Conservation (phyloP, 306 rosid species). For the Castanea sativa region DNA sequence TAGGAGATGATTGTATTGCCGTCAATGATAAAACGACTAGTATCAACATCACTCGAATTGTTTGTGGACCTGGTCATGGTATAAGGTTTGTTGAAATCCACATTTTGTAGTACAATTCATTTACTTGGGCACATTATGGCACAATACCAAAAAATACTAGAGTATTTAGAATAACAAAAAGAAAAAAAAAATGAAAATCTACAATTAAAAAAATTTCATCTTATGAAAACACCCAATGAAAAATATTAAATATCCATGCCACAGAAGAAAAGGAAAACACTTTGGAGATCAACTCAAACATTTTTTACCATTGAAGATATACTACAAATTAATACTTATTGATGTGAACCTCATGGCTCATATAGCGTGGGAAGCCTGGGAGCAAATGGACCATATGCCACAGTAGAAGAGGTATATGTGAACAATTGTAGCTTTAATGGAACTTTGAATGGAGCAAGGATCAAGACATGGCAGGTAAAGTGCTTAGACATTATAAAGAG, state of each 20-base stretch:
- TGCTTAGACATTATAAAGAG: not conserved
- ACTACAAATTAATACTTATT: not conserved
- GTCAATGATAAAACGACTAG: conserved; percentile 6
- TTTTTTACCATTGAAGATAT: not conserved
- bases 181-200: too few relatives aligned
- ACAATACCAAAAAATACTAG: too few relatives aligned
- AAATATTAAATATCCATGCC: too few relatives aligned
- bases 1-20: conserved; percentile 27
- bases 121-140: too few relatives aligned
- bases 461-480: conserved; percentile 21
- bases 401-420: conserved; percentile 12
- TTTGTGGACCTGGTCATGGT: conserved; percentile 28
- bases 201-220: too few relatives aligned
- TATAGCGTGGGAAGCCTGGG: conserved; percentile 24
- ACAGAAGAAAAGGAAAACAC: too few relatives aligned
- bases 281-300: too few relatives aligned
- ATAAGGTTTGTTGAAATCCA: conserved; percentile 5
- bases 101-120: too few relatives aligned
- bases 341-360: not conserved
- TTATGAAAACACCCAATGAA: too few relatives aligned
- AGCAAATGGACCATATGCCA: not conserved
- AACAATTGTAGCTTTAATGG: conserved; percentile 3
- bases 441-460: conserved; percentile 19
- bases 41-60: not conserved
- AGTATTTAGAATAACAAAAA: too few relatives aligned